A percentile compares a stretch with the other conserved stretches of the same genome.
Evolutionary conservation across 2,329 filamentous ascomycete genomes (phyloP).

Genomic region (Cercospora citrullina): DNA sequence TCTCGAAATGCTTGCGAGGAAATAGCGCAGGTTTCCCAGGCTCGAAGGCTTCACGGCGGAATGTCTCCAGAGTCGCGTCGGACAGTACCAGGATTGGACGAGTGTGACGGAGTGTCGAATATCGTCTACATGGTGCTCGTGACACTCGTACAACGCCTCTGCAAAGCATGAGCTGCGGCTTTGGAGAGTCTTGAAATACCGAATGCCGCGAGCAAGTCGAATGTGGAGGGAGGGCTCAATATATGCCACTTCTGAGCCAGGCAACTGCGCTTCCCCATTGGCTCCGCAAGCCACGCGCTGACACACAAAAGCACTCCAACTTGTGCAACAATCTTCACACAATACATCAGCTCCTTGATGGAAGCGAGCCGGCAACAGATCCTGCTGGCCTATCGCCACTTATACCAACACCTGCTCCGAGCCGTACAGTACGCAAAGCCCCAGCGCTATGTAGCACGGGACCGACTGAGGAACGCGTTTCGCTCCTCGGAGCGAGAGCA

Average conservation of each 20-base stretch:
- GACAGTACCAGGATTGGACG: constrained; percentile 30
- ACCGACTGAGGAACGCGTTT: constrained; percentile 58
- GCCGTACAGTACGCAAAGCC: constrained; percentile 72
- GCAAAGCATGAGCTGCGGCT: constrained; percentile 21
- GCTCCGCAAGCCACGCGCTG: constrained; percentile 1
- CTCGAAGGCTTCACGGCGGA: constrained; percentile 56
- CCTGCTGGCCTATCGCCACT: constrained; percentile 58
- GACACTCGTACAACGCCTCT: constrained; percentile 11
- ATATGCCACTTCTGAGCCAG: not conserved
- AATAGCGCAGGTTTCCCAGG: constrained; percentile 56
- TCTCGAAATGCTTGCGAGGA: constrained; percentile 44
- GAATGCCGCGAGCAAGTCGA: not conserved
- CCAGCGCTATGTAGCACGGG: constrained; percentile 62
- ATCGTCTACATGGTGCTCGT: constrained; percentile 21
- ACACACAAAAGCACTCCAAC: not conserved
- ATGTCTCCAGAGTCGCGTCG: constrained; percentile 42
- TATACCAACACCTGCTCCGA: constrained; percentile 66
- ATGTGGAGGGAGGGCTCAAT: not conserved
- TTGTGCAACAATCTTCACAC: not conserved
- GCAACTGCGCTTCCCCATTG: not conserved
- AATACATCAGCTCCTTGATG: constrained; percentile 15
- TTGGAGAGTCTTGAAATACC: not conserved
- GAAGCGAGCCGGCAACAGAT: constrained; percentile 20
- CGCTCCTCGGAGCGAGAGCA: constrained; percentile 47
- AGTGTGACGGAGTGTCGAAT: constrained; percentile 5